Evolutionary conservation across 345 rosid species (phyloP).

Genomic region (Aquilaria yunnanensis): DNA sequence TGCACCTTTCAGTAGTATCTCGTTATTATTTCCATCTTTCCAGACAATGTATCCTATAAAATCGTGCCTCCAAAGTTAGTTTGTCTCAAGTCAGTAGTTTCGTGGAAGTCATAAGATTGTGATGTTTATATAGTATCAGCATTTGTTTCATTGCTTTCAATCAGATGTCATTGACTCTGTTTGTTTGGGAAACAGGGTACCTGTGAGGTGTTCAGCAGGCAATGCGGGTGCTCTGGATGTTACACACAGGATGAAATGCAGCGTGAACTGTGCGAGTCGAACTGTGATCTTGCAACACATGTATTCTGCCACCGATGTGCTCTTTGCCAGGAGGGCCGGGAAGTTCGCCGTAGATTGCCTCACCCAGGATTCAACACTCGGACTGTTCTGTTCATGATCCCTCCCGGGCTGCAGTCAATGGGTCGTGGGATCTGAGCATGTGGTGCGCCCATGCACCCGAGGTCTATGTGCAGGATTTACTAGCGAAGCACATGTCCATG

Average conservation of each 20-base stretch:
- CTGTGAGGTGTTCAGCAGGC: constrained; percentile 72
- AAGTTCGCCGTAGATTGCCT: constrained; percentile 78
- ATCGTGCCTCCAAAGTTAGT: no score
- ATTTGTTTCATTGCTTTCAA: no score
- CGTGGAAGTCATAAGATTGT: no score
- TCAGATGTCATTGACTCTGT: no score
- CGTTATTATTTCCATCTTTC: no score
- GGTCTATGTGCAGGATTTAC: background rate
- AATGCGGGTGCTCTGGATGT: constrained; percentile 83
- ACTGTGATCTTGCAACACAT: constrained; percentile 75
- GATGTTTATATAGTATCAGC: no score
- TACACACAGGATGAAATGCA: constrained; percentile 61
- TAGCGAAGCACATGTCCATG: constrained; percentile 5
- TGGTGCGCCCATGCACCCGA: background rate
- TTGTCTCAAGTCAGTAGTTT: no score
- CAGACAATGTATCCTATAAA: no score
- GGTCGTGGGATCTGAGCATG: constrained; percentile 42
- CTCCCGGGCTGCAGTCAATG: constrained; percentile 79
- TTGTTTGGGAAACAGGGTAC: constrained; percentile 46
- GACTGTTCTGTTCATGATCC: constrained; percentile 61
- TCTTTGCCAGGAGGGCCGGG: constrained; percentile 97
- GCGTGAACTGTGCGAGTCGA: constrained; percentile 64
- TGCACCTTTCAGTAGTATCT: constrained; percentile 47
- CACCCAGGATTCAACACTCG: constrained; percentile 85
- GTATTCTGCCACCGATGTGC: constrained; percentile 81